Conservation (phyloP, 2,329 filamentous ascomycete genomes). For the Leptographium radiaticola region DNA sequence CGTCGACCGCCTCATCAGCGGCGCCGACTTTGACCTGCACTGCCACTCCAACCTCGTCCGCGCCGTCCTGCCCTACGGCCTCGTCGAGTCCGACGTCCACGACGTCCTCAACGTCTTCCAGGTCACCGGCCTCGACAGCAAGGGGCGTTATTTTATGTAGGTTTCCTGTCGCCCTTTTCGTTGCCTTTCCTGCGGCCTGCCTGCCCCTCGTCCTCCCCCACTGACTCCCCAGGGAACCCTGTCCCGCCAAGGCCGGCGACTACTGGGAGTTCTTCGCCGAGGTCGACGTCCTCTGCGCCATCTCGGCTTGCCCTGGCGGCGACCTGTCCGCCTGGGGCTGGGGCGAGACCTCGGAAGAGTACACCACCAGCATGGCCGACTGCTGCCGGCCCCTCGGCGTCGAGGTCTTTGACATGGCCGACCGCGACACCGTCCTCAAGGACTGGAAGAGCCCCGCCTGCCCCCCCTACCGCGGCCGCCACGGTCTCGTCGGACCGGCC, state of each 20-base stretch:
- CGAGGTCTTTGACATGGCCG: constrained; percentile 39
- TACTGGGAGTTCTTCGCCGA: constrained; percentile 71
- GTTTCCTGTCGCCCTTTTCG: background rate
- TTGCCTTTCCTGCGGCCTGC: background rate
- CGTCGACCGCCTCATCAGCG: constrained; percentile 60
- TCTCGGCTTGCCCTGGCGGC: constrained; percentile 59
- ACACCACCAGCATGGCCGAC: constrained; percentile 46
- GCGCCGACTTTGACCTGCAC: constrained; percentile 64
- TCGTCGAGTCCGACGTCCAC: constrained; percentile 64
- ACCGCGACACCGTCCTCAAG: background rate
- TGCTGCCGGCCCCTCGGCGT: constrained; percentile 64
- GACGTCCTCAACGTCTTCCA: constrained; percentile 83
- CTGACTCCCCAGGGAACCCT: constrained; percentile 22
- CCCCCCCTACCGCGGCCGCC: constrained; percentile 1
- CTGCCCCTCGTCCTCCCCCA: background rate
- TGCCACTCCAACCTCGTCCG: constrained; percentile 73
- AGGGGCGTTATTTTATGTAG: constrained; percentile 67
- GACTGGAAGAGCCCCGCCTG: background rate
- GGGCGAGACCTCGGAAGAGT: constrained; percentile 44
- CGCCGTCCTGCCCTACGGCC: constrained; percentile 53
- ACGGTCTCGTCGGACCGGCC: background rate
- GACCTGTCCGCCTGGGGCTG: constrained; percentile 76
- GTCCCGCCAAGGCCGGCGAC: constrained; percentile 39
- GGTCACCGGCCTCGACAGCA: constrained; percentile 60
- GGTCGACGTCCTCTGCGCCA: constrained; percentile 50